Evolutionary conservation across 2,329 filamentous ascomycete species (phyloP), one percentile per base, ranked within the genome.

Genomic region (Sporothrix sp.): DNA sequence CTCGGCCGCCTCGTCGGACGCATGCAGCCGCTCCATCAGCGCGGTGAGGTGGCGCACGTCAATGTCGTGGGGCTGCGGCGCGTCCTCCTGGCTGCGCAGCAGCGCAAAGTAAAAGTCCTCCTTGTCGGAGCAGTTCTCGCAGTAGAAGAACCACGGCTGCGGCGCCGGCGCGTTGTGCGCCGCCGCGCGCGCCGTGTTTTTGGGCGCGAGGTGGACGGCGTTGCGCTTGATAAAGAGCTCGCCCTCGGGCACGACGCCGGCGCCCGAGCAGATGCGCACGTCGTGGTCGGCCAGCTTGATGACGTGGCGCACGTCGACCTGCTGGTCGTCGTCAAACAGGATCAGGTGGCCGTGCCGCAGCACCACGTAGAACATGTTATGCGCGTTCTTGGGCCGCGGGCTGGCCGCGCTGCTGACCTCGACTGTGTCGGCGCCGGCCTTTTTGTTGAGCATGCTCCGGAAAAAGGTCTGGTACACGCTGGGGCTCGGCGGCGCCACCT

Each of bases 391-490:
- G 18, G 77, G 75, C 54, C 78, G 67, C 59, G 78, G 72, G 55
- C 71, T 78, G 46, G 66, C 63, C 16, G 65, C 66, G 45, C 67
- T 73, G 54, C 66, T 71, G 46, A 69, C 68, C 42, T 78, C 75
- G 50, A 77, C 58, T 9, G 48, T 37, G 25, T 48, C 37, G 2
- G 74, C 71, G 1, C 68, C 66, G 2, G 36, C 73, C 61, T 84
- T 90, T 61, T 91, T 79, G 60, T 95, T 89, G 64, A 98, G 97
- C 55, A 98, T 84, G 65, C 86, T 95, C 63, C 89, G 76, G 68
- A 98, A 98, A 88, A 98, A 96, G 65, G 85, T 85, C 75, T 97
- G 93, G 67, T 97, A 97, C 33, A 98, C 91, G 65, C 91, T 96
- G 51, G 86, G 89, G 62, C 88, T 95, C 51, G 89, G 85, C 37